These are phyloP conservation scores for Hypoxylon cercidicola DNA, from an alignment of 495 filamentous ascomycete species.

Conservation along the genomic window DNA sequence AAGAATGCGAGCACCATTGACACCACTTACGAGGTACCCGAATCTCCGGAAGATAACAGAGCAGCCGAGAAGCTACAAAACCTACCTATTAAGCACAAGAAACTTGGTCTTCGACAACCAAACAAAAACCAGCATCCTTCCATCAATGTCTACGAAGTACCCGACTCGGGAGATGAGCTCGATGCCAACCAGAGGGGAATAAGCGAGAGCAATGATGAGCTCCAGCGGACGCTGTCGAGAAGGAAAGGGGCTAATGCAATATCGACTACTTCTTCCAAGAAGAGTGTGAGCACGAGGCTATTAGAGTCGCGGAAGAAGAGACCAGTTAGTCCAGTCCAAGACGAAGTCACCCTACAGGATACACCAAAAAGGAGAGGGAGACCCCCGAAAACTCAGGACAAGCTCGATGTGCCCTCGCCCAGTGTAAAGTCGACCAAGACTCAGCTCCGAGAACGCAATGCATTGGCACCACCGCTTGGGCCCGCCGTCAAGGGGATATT, in stretches of 20 bases:
- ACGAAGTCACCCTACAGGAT: constrained; percentile 25
- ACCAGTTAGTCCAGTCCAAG: neutral
- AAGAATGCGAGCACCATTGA: constrained; percentile 10
- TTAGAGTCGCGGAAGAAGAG: constrained; percentile 28
- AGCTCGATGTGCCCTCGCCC: constrained; percentile 3
- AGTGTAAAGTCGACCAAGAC: constrained; percentile 15
- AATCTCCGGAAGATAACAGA: constrained; percentile 33
- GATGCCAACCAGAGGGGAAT: neutral
- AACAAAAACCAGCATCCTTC: constrained; percentile 22
- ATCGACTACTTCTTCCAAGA: constrained; percentile 27
- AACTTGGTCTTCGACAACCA: constrained; percentile 15
- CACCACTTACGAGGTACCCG: constrained; percentile 41
- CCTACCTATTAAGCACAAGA: constrained; percentile 37
- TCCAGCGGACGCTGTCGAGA: constrained; percentile 23
- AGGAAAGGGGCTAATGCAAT: constrained; percentile 10
- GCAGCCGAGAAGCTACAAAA: constrained; percentile 26
- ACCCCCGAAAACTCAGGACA: constrained; percentile 26
- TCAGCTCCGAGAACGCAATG: constrained; percentile 5
- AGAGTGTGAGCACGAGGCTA: constrained; percentile 28
- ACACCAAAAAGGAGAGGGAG: constrained; percentile 39
- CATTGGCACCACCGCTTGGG: neutral
- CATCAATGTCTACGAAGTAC: constrained; percentile 52
- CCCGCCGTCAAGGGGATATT: constrained; percentile 53
- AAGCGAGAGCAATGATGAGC: constrained; percentile 14
- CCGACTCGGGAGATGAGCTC: constrained; percentile 52